phyloP scores from a whole-genome alignment of 768 basidiomycete species.

The Hericium rajendrae region DNA sequence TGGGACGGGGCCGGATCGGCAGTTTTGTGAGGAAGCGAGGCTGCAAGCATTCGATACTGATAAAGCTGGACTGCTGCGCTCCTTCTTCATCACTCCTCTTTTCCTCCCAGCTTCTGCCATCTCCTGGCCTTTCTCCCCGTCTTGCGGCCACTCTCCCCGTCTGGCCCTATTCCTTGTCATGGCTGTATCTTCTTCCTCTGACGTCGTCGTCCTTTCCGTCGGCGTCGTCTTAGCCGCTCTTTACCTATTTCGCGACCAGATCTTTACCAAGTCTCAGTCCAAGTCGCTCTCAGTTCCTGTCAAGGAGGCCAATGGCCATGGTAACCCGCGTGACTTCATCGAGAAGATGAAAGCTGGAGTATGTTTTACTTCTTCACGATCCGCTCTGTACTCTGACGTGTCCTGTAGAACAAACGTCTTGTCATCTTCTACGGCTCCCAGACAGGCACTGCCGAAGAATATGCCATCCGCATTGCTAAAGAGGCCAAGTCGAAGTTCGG shows the following conservation, averaged over 20 bases:
- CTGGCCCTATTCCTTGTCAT: slow-evolving; percentile 23
- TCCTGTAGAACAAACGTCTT: slow-evolving; percentile 80
- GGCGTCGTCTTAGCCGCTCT: slow-evolving; percentile 68
- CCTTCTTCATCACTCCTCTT: not conserved
- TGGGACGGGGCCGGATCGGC: too few relatives aligned
- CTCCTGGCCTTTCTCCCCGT: slow-evolving; percentile 1
- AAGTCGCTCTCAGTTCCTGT: slow-evolving; percentile 37
- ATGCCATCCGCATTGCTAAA: slow-evolving; percentile 94
- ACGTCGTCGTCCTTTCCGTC: slow-evolving; percentile 60
- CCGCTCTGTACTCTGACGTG: slow-evolving; percentile 3
- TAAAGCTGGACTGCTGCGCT: not conserved
- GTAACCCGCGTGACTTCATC: slow-evolving; percentile 90
- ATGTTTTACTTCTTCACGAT: slow-evolving; percentile 25
- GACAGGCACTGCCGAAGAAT: slow-evolving; percentile 97
- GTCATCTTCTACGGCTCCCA: slow-evolving; percentile 98
- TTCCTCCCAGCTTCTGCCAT: slow-evolving; percentile 5
- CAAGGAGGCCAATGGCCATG: slow-evolving; percentile 46
- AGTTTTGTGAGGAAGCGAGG: not conserved
- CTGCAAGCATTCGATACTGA: not conserved
- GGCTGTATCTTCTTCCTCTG: slow-evolving; percentile 58
- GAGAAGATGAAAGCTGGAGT: slow-evolving; percentile 92
- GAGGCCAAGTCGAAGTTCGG: slow-evolving; percentile 97
- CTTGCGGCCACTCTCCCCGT: too few relatives aligned
- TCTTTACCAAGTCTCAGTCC: slow-evolving; percentile 60
- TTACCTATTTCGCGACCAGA: slow-evolving; percentile 78